Percentiles rank a stretch among this genome's conserved stretches.
These are phyloP conservation scores for Lepidopterella palustris DNA, from an alignment of 495 filamentous ascomycete species.

Conservation along the genomic window DNA sequence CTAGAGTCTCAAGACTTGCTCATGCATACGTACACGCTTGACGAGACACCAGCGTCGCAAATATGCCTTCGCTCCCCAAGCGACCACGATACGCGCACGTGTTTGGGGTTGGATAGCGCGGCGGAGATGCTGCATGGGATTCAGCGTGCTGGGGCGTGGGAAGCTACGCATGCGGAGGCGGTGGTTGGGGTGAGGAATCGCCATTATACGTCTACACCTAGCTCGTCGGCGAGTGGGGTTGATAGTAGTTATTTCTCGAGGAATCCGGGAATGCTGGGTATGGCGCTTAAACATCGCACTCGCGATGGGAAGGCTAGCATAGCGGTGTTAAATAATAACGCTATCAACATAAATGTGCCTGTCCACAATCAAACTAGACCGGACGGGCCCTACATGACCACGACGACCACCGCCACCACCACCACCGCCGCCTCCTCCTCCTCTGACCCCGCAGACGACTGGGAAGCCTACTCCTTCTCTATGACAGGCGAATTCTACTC, in stretches of 20 bases:
- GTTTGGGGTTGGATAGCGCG: constrained; percentile 34
- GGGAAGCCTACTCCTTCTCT: constrained; percentile 63
- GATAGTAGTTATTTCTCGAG: constrained; percentile 2
- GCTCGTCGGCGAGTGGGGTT: constrained; percentile 12
- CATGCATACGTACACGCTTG: constrained; percentile 30
- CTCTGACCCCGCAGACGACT: constrained; percentile 31
- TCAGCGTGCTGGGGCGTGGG: constrained; percentile 40
- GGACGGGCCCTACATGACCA: too few species aligned
- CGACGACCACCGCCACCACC: neutral
- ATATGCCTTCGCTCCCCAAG: constrained; percentile 27
- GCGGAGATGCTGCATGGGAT: constrained; percentile 33
- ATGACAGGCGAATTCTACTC: constrained; percentile 40
- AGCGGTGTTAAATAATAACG: too few species aligned
- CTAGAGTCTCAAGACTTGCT: constrained; percentile 22
- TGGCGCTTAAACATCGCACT: constrained; percentile 11
- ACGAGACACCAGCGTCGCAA: constrained; percentile 16
- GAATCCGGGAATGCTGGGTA: neutral
- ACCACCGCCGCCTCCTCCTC: neutral
- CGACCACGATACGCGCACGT: constrained; percentile 19
- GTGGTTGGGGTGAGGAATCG: constrained; percentile 38
- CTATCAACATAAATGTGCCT: too few species aligned
- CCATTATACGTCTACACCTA: constrained; percentile 24
- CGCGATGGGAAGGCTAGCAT: neutral
- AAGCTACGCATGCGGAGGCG: constrained; percentile 34
- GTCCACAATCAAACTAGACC: neutral